phyloP scores from a whole-genome alignment of 1,284 basidiomycete species.

The Pseudozyma tsukubaensis region DNA sequence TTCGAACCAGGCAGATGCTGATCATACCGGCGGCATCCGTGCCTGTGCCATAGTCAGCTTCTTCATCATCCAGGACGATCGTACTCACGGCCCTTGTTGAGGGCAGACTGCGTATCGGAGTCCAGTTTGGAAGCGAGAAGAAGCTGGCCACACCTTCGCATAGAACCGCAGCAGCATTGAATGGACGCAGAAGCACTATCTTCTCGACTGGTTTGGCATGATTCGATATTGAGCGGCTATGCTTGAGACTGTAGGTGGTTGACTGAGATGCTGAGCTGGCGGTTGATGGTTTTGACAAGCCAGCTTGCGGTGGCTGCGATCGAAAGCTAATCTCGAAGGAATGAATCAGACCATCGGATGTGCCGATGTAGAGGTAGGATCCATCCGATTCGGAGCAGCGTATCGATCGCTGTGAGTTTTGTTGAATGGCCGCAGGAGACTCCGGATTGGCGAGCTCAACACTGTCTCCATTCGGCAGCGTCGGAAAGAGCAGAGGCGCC shows the following conservation, averaged over 20 bases:
- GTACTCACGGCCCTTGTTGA: slow-evolving; percentile 46
- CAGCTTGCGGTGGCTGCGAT: neutral
- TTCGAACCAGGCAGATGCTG: slow-evolving; percentile 60
- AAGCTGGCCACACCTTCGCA: slow-evolving; percentile 51
- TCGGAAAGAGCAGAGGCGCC: slow-evolving; percentile 51
- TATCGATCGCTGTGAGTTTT: slow-evolving; percentile 34
- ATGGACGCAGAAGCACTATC: slow-evolving; percentile 35
- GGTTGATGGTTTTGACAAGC: neutral
- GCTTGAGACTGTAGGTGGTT: slow-evolving; percentile 10
- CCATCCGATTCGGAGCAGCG: slow-evolving; percentile 47
- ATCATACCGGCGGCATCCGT: slow-evolving; percentile 51
- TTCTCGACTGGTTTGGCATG: slow-evolving; percentile 47
- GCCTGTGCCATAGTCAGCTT: slow-evolving; percentile 25
- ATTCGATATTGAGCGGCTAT: slow-evolving; percentile 30
- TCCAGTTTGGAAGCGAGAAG: slow-evolving; percentile 41
- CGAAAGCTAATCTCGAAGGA: slow-evolving; percentile 35
- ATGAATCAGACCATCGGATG: slow-evolving; percentile 52
- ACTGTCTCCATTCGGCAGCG: slow-evolving; percentile 29
- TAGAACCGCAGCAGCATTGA: slow-evolving; percentile 41
- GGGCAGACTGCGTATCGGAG: slow-evolving; percentile 35
- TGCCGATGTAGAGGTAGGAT: slow-evolving; percentile 53
- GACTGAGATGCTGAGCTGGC: neutral
- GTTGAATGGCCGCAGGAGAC: slow-evolving; percentile 50
- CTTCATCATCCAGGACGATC: slow-evolving; percentile 48
- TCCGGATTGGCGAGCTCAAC: slow-evolving; percentile 18